Percentiles rank a stretch among this genome's conserved stretches.
Conservation (phyloP, 306 rosid genomes). For the Quercus wislizeni region DNA sequence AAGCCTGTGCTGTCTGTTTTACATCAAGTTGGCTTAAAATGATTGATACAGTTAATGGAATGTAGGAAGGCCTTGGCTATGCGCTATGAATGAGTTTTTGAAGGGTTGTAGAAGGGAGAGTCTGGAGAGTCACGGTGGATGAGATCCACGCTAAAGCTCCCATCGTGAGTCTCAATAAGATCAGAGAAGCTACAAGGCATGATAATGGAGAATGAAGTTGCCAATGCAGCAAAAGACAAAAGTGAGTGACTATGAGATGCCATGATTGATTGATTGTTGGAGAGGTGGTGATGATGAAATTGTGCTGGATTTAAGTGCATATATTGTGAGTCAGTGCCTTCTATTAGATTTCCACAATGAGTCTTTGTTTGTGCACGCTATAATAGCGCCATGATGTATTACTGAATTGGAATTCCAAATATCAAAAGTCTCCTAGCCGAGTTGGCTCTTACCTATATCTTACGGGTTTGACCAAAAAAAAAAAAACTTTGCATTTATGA, state of each 20-base stretch:
- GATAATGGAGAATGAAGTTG: neutral
- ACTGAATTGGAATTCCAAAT: too few species aligned
- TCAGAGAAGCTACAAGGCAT: neutral
- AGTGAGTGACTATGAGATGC: neutral
- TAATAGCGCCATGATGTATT: too few species aligned
- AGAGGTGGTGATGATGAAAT: neutral
- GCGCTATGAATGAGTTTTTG: neutral
- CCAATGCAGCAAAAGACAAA: neutral
- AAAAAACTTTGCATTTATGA: too few species aligned
- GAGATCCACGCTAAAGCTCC: constrained; percentile 20
- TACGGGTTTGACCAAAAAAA: too few species aligned
- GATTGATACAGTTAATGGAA: too few species aligned
- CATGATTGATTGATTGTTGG: neutral
- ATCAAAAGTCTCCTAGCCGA: too few species aligned
- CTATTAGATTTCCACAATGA: too few species aligned
- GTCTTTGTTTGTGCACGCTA: too few species aligned
- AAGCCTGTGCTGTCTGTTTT: rapidly evolving
- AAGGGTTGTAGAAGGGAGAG: too few species aligned
- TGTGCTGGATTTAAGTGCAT: neutral
- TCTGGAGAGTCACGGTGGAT: neutral
- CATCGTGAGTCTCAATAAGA: neutral
- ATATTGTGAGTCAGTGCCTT: neutral
- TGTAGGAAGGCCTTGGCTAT: too few species aligned
- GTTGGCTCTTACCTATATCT: too few species aligned
- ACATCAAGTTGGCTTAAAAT: neutral